Conservation (phyloP, 768 basidiomycete species). For the Leccinum boreale region DNA sequence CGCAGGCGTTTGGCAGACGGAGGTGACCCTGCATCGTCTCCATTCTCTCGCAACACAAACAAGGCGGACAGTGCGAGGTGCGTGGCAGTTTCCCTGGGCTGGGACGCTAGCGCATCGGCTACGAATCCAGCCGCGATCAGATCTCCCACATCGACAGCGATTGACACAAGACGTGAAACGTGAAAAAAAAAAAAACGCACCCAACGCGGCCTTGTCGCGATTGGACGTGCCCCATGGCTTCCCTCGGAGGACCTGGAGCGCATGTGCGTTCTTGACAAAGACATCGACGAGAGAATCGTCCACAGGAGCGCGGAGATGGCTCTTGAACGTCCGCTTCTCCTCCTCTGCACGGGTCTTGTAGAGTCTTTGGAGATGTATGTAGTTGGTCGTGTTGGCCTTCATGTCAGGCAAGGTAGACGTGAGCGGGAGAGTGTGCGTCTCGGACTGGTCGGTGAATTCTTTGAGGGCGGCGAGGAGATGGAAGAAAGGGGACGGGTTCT, state of each 20-base stretch:
- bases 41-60: constrained; percentile 27
- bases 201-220: constrained; percentile 43
- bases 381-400: constrained; percentile 83
- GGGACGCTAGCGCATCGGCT: constrained; percentile 41
- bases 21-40: constrained; percentile 26
- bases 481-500: constrained; percentile 68
- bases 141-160: not conserved
- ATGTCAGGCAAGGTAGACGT: constrained; percentile 90
- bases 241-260: constrained; percentile 62
- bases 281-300: constrained; percentile 56
- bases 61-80: constrained; percentile 76
- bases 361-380: constrained; percentile 80
- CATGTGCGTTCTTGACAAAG: constrained; percentile 82
- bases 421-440: constrained; percentile 71
- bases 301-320: constrained; percentile 43
- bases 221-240: constrained; percentile 59
- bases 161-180: not conserved
- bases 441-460: constrained; percentile 53
- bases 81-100: constrained; percentile 57
- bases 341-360: constrained; percentile 76
- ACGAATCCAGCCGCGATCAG: not conserved
- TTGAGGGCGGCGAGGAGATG: constrained; percentile 72
- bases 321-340: constrained; percentile 59
- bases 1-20: constrained; percentile 53
- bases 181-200: constrained; percentile 31